These are phyloP conservation scores for Beta vulgaris DNA, from an alignment of 148 eudicot species.

Conservation along the genomic window DNA sequence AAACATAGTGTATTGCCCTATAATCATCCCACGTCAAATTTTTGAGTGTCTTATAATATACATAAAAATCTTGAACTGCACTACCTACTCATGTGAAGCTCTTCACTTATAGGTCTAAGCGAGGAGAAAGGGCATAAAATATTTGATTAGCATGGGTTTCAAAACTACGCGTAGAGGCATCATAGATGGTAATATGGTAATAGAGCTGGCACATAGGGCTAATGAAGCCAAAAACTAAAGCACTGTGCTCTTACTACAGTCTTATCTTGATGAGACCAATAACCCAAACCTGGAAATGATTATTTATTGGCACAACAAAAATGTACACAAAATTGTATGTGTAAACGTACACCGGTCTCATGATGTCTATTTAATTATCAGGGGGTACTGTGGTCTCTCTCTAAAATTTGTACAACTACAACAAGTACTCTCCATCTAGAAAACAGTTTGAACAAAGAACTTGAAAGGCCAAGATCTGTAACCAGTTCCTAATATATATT, in stretches of 20 bases:
- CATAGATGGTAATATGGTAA: neutral
- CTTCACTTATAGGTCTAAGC: no score
- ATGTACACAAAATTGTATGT: neutral
- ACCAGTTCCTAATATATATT: neutral
- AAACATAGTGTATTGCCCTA: neutral
- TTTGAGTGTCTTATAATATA: neutral
- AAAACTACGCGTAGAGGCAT: neutral
- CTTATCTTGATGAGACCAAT: neutral
- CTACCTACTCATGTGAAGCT: no score
- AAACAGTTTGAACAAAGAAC: neutral
- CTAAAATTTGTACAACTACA: neutral
- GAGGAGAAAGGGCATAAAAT: no score
- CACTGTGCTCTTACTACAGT: neutral
- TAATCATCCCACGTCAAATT: neutral
- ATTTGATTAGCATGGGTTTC: no score
- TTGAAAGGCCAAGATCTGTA: neutral
- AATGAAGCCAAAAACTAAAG: neutral
- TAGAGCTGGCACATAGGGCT: neutral
- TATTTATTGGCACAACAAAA: neutral
- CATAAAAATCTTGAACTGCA: neutral
- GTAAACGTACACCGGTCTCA: neutral
- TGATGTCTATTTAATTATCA: neutral
- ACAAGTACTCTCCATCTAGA: neutral
- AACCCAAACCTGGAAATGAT: neutral
- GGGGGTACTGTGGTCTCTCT: neutral